A percentile compares a stretch with the other conserved stretches of the same genome.
phyloP scores from a whole-genome alignment of 148 eudicot species.

The Polygonum aviculare region DNA sequence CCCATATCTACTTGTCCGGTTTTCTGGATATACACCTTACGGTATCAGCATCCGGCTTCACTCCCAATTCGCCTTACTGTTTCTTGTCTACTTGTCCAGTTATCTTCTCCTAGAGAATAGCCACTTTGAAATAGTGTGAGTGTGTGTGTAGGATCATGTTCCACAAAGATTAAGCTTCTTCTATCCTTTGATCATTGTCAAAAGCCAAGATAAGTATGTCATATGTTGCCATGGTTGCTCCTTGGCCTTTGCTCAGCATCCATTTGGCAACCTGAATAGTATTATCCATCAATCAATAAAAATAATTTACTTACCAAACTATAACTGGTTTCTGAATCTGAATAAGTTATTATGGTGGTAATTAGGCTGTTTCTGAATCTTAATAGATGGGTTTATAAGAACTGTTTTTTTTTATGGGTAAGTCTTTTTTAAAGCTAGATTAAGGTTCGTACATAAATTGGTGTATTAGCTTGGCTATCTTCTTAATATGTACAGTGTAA shows the following conservation, averaged over 20 bases:
- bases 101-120: conserved; percentile 69
- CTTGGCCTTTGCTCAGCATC: conserved; percentile 98
- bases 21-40: conserved; percentile 47
- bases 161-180: conserved; percentile 90
- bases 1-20: conserved; percentile 58
- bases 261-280: conserved; percentile 71
- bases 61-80: conserved; percentile 55
- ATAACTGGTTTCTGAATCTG: no score
- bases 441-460: no score
- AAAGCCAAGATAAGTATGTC: conserved; percentile 67
- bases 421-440: no score
- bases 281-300: conserved; percentile 8
- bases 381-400: background rate
- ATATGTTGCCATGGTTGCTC: conserved; percentile 88
- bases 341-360: background rate
- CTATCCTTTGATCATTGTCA: conserved; percentile 60
- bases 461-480: background rate
- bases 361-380: background rate
- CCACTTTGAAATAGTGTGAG: conserved; percentile 56
- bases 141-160: conserved; percentile 81
- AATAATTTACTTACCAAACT: no score
- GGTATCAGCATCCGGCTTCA: conserved; percentile 87
- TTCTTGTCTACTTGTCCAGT: conserved; percentile 45
- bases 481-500: background rate
- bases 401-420: background rate